These are phyloP conservation scores for Suillus brevipes DNA, from an alignment of 768 basidiomycete species.

Conservation along the genomic window DNA sequence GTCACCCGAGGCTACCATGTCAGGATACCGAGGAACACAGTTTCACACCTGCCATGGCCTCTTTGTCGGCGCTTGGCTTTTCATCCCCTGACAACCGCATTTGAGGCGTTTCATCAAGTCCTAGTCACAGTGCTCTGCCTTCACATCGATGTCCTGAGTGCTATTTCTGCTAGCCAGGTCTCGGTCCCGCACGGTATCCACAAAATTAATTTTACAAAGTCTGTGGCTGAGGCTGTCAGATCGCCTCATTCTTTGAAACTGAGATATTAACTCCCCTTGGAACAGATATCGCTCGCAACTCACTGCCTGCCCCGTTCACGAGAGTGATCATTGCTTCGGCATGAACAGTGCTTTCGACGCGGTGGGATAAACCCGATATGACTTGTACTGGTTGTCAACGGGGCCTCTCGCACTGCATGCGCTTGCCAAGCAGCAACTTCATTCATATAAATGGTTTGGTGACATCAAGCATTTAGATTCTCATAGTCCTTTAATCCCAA, in stretches of 20 bases:
- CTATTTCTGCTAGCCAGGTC: neutral
- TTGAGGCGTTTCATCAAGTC: neutral
- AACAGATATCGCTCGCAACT: neutral
- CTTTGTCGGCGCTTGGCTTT: neutral
- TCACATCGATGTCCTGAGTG: too few relatives aligned
- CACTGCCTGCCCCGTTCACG: neutral
- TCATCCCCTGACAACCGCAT: neutral
- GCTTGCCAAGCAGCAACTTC: neutral
- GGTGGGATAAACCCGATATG: neutral
- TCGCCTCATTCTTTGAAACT: neutral
- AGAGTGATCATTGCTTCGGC: neutral
- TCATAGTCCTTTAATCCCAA: neutral
- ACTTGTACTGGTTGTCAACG: constrained; percentile 2
- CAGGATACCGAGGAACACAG: neutral
- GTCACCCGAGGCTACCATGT: neutral
- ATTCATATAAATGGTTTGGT: neutral
- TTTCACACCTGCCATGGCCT: neutral
- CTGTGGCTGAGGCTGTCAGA: neutral
- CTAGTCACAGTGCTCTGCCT: neutral
- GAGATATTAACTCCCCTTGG: too few relatives aligned
- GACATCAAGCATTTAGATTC: neutral
- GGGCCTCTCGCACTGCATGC: neutral
- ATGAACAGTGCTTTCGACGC: neutral
- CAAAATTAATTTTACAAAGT: neutral
- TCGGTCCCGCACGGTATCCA: neutral